Percentiles rank a stretch among this genome's conserved stretches.
phyloP scores from a whole-genome alignment of 805 yeast genomes.

The Komagataella populi region DNA sequence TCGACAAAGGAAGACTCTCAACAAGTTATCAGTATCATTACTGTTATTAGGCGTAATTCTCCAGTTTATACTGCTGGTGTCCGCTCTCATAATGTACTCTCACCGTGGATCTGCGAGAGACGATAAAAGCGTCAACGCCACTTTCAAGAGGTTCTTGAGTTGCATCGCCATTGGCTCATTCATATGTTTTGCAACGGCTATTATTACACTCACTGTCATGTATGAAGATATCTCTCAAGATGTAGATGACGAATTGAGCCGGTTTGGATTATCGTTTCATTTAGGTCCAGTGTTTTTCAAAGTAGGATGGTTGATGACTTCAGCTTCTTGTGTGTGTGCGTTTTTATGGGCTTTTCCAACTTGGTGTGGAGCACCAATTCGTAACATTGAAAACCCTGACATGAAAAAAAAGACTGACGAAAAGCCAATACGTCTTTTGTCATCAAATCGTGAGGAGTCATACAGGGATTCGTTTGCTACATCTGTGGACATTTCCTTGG shows the following conservation, averaged over 20 bases:
- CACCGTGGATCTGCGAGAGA: slow-evolving; percentile 20
- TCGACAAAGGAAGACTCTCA: slow-evolving; percentile 7
- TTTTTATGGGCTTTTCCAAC: not conserved
- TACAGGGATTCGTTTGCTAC: not conserved
- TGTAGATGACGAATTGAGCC: slow-evolving; percentile 20
- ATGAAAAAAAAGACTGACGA: not conserved
- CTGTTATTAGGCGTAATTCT: slow-evolving; percentile 15
- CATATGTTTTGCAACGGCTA: slow-evolving; percentile 17
- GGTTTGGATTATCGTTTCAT: slow-evolving; percentile 31
- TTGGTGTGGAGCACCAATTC: not conserved
- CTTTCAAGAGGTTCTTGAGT: slow-evolving; percentile 23
- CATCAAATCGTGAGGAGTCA: not conserved
- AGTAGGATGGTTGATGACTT: slow-evolving; percentile 21
- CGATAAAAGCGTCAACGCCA: slow-evolving; percentile 17
- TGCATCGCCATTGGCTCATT: slow-evolving; percentile 20
- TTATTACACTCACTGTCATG: slow-evolving; percentile 16
- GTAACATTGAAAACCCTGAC: not conserved
- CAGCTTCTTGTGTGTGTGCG: not conserved
- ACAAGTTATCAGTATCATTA: slow-evolving; percentile 16
- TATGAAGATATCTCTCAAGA: slow-evolving; percentile 14
- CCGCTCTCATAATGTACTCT: slow-evolving; percentile 22
- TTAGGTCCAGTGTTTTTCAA: slow-evolving; percentile 28
- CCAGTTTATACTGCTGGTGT: slow-evolving; percentile 16
- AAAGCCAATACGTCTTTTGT: not conserved
- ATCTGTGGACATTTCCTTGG: not conserved